A percentile compares a stretch with the other conserved stretches of the same genome.
These are phyloP conservation scores for Chytridium lagenaria DNA, from an alignment of 371 early-diverging fungal species.

Conservation along the genomic window DNA sequence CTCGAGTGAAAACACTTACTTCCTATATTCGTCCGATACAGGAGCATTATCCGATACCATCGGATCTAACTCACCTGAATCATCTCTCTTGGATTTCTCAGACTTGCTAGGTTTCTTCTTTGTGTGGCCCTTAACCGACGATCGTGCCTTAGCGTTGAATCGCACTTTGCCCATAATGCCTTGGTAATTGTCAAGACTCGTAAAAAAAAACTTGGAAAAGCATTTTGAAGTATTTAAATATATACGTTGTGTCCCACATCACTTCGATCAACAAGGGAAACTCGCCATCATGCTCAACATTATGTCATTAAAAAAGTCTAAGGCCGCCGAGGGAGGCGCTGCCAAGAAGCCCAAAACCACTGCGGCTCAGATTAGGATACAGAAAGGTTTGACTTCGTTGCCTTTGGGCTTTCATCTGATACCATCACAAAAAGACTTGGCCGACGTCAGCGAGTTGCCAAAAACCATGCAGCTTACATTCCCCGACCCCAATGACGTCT, in stretches of 20 bases:
- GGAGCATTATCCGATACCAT: too few relatives aligned
- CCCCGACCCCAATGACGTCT: constrained; percentile 81
- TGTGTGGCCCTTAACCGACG: background rate
- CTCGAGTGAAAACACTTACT: too few relatives aligned
- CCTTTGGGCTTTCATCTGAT: background rate
- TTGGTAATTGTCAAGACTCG: background rate
- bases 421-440: constrained; percentile 66
- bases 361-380: constrained; percentile 89
- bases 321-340: constrained; percentile 58
- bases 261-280: background rate
- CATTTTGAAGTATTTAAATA: background rate
- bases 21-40: too few relatives aligned
- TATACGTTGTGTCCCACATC: background rate
- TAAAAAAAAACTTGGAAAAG: too few relatives aligned
- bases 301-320: constrained; percentile 79
- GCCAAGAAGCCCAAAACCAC: constrained; percentile 84
- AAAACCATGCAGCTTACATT: constrained; percentile 78
- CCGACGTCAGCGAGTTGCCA: constrained; percentile 83
- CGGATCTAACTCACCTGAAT: too few relatives aligned
- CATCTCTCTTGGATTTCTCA: too few relatives aligned
- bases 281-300: constrained; percentile 75
- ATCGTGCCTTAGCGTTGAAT: background rate
- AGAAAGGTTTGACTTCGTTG: constrained; percentile 73
- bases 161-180: background rate
- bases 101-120: too few relatives aligned